Percentiles rank a stretch among this genome's conserved stretches.
Conservation (phyloP, 2,329 filamentous ascomycete species). For the Tolypocladium ophioglossoides region DNA sequence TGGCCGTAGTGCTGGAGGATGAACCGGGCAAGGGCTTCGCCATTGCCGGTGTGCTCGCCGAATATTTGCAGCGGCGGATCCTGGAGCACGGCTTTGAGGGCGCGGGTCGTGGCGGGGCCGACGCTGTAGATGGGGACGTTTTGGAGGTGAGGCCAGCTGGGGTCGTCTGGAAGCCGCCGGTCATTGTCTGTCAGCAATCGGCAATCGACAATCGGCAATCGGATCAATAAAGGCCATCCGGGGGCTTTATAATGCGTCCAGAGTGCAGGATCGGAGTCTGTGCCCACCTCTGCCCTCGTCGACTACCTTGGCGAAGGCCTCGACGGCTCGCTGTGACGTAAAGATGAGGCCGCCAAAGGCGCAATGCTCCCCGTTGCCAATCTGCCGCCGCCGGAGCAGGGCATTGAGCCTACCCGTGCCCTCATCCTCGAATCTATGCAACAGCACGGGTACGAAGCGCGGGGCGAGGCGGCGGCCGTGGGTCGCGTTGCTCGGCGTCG, state of each 20-base stretch:
- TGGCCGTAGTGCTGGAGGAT: constrained; percentile 68
- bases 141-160: constrained; percentile 41
- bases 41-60: constrained; percentile 76
- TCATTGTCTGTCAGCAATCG: background rate
- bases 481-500: constrained; percentile 7
- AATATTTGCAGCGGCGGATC: constrained; percentile 50
- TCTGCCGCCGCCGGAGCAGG: constrained; percentile 33
- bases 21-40: constrained; percentile 64
- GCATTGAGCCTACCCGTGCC: constrained; percentile 43
- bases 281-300: constrained; percentile 34
- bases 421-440: constrained; percentile 54
- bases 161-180: constrained; percentile 1
- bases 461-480: constrained; percentile 43
- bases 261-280: too few relatives aligned
- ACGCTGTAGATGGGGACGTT: constrained; percentile 63
- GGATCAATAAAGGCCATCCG: too few relatives aligned
- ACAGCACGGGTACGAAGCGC: constrained; percentile 65
- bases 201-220: background rate
- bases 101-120: constrained; percentile 69
- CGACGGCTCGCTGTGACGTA: constrained; percentile 74
- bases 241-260: background rate
- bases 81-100: constrained; percentile 47
- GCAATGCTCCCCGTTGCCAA: constrained; percentile 25
- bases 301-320: constrained; percentile 59
- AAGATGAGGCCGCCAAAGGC: constrained; percentile 71